A percentile compares a stretch with the other conserved stretches of the same genome.
phyloP scores from a whole-genome alignment of 2,329 filamentous ascomycete species.

The Exophiala xenobiotica region DNA sequence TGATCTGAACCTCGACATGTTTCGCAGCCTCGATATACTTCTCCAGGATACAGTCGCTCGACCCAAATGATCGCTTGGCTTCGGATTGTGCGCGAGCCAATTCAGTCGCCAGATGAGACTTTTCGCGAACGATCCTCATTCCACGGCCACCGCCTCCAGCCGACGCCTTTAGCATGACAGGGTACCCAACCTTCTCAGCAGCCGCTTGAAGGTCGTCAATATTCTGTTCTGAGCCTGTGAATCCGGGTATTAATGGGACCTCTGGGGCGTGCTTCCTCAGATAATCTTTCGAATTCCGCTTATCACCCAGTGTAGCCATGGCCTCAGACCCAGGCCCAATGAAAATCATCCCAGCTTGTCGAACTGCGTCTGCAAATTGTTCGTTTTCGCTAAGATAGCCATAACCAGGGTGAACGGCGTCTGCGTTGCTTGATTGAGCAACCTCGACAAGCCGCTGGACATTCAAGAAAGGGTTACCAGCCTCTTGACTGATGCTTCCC shows the following conservation, averaged over 20 bases:
- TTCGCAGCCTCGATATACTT: constrained; percentile 43
- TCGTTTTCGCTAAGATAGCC: constrained; percentile 39
- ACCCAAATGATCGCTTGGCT: constrained; percentile 45
- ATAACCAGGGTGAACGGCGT: constrained; percentile 39
- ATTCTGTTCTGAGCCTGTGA: constrained; percentile 30
- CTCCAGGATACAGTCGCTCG: constrained; percentile 45
- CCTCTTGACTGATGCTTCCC: constrained; percentile 27
- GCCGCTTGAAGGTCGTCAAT: constrained; percentile 26
- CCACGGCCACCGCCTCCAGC: constrained; percentile 51
- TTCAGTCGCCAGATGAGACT: constrained; percentile 33
- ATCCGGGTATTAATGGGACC: constrained; percentile 35
- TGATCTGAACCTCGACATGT: constrained; percentile 54
- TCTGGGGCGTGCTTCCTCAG: constrained; percentile 31
- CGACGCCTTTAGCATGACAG: constrained; percentile 51
- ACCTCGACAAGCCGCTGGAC: constrained; percentile 33
- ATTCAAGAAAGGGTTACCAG: constrained; percentile 34
- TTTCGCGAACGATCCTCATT: constrained; percentile 40
- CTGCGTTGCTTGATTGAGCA: constrained; percentile 28
- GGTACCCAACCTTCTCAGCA: constrained; percentile 35
- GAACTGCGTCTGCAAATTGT: constrained; percentile 33
- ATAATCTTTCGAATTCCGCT: constrained; percentile 33
- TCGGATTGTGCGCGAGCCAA: constrained; percentile 42
- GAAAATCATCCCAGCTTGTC: constrained; percentile 35
- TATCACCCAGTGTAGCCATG: constrained; percentile 38
- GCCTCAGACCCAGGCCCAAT: constrained; percentile 36